Base-by-base conservation (phyloP, 2,329 filamentous ascomycete genomes). In the Didymosphaeria variabile region DNA sequence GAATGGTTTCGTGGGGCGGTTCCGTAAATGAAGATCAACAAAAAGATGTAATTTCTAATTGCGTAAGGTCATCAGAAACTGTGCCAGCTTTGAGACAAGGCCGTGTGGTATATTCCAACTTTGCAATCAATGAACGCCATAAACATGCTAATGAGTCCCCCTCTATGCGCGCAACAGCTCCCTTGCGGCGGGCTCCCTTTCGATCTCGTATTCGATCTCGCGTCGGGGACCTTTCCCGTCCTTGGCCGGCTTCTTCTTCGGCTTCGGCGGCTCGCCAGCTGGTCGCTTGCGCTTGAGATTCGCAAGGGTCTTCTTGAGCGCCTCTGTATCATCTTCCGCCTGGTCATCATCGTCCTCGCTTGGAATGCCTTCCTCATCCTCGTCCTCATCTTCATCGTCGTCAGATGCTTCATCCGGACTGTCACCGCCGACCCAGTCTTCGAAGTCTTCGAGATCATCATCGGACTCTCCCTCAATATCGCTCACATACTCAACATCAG, bases 351-450 rank as follows among this genome's bases (percentile, higher is more conserved):
- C 85, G 5, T 87, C 86, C 1, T 85, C 86, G 13, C 79, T 50
- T 19, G 12, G 15, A 19, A 8, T 81, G 15, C 77, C 79, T 5
- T 78, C 80, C 32, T 77, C 80, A 17, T 63, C 74, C 2, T 85
- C 83, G 12, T 86, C 86, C 2, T 87, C 86, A 36, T 87, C 86
- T 7, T 84, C 85, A 13, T 88, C 87, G 21, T 85, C 85, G 5
- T 85, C 85, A 6, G 81, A 82, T 17, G 88, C 81, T 12, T 81
- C 81, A 54, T 84, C 84, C 1, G 79, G 83, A 61, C 85, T 87
- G 60, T 86, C 91, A 63, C 88, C 92, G 69, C 90, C 93, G 53
- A 97, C 84, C 94, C 94, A 98, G 74, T 98, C 94, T 79, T 98
- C 92, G 54, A 98, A 87, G 73, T 87, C 86, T 62, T 86, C 82